These are phyloP conservation scores for Saccharomyces hybrid DNA, from an alignment of 1,139 yeast species.

Conservation along the genomic window DNA sequence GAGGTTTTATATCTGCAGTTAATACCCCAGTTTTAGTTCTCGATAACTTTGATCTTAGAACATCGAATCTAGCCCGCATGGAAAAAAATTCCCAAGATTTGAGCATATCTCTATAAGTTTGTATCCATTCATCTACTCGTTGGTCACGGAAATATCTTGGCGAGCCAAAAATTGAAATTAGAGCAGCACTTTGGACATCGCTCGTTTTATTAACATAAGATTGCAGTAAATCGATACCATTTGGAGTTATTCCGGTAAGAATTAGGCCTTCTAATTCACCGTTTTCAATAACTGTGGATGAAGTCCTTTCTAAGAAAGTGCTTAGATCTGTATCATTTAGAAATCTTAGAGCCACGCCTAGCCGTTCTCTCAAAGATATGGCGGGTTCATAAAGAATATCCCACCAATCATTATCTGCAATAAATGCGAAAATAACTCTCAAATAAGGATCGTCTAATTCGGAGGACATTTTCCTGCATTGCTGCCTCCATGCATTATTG, in stretches of 20 bases:
- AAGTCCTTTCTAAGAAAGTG: constrained; percentile 37
- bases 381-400: constrained; percentile 89
- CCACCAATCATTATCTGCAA: constrained; percentile 95
- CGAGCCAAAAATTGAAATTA: constrained; percentile 71
- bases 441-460: constrained; percentile 86
- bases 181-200: constrained; percentile 88
- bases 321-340: constrained; percentile 45
- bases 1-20: constrained; percentile 49
- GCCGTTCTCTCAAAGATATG: constrained; percentile 75
- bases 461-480: constrained; percentile 78
- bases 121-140: constrained; percentile 72
- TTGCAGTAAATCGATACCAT: constrained; percentile 75
- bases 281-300: constrained; percentile 59
- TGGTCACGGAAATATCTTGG: constrained; percentile 76
- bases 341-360: constrained; percentile 85
- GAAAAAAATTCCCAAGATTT: constrained; percentile 82
- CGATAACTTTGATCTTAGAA: constrained; percentile 61
- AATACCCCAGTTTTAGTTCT: constrained; percentile 44
- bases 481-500: constrained; percentile 92
- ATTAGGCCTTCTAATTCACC: constrained; percentile 92
- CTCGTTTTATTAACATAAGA: constrained; percentile 83
- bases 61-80: constrained; percentile 78
- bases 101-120: constrained; percentile 61
- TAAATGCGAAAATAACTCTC: constrained; percentile 86
- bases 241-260: constrained; percentile 81